A percentile compares a stretch with the other conserved stretches of the same genome.
These are phyloP conservation scores for Umbelopsis sp. DNA, from an alignment of 192 early-diverging fungal genomes.

Conservation along the genomic window DNA sequence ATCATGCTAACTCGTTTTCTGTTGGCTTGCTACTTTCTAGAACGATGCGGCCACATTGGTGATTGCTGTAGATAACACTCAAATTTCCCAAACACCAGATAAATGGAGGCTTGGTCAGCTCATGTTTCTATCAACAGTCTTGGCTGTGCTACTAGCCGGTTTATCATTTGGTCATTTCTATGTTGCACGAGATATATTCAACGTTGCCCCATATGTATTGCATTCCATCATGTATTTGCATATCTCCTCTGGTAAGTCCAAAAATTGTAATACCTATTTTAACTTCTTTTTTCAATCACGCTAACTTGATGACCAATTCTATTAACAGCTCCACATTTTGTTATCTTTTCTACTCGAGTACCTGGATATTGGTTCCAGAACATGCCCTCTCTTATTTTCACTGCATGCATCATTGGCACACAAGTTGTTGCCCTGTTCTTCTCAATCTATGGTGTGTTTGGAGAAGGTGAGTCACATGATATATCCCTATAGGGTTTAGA, in stretches of 20 bases:
- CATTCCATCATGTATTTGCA: slow-evolving; percentile 90
- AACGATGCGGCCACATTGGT: slow-evolving; percentile 88
- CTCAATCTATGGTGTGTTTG: slow-evolving; percentile 64
- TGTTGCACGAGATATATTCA: slow-evolving; percentile 65
- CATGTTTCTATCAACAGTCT: slow-evolving; percentile 72
- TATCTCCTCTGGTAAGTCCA: slow-evolving; percentile 65
- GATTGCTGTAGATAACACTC: slow-evolving; percentile 87
- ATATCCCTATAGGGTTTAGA: background rate
- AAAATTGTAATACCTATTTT: background rate
- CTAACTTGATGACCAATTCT: background rate
- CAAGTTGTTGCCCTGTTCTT: slow-evolving; percentile 85
- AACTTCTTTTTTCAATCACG: background rate
- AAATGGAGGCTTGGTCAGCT: slow-evolving; percentile 92
- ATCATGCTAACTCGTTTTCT: background rate
- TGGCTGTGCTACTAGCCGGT: slow-evolving; percentile 70
- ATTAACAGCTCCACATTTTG: slow-evolving; percentile 71
- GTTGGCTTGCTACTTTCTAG: background rate
- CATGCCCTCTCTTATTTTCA: slow-evolving; percentile 71
- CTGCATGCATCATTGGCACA: slow-evolving; percentile 74
- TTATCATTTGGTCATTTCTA: slow-evolving; percentile 83
- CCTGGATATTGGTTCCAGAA: slow-evolving; percentile 82
- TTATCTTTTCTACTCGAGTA: slow-evolving; percentile 86
- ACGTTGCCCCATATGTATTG: slow-evolving; percentile 52
- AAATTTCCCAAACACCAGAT: slow-evolving; percentile 84
- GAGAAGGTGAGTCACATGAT: slow-evolving; percentile 24